A percentile compares a stretch with the other conserved stretches of the same genome.
These are phyloP conservation scores for Ustilago trichophora DNA, from an alignment of 1,284 basidiomycete species.

Conservation along the genomic window DNA sequence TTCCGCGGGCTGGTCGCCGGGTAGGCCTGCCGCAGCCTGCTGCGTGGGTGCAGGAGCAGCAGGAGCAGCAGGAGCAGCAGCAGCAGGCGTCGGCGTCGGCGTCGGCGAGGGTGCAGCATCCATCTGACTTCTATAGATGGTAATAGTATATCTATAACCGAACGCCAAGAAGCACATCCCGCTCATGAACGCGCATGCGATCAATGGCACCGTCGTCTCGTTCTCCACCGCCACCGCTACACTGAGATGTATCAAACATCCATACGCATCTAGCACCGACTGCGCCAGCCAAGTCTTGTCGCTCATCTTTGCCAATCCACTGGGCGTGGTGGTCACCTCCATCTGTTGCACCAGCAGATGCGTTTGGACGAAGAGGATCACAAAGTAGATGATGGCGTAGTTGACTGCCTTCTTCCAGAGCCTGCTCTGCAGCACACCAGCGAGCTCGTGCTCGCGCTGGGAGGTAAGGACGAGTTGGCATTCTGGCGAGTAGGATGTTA, in stretches of 20 bases:
- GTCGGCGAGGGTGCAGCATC: slow-evolving; percentile 11
- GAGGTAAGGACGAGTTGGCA: slow-evolving; percentile 61
- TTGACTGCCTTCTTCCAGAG: slow-evolving; percentile 57
- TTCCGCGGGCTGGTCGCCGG: too few species aligned
- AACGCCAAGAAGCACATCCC: slow-evolving; percentile 44
- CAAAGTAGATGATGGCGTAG: slow-evolving; percentile 56
- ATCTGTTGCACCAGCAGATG: slow-evolving; percentile 64
- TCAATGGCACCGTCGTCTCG: slow-evolving; percentile 26
- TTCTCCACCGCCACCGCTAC: slow-evolving; percentile 40
- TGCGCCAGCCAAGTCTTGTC: slow-evolving; percentile 56
- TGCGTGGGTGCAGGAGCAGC: background rate
- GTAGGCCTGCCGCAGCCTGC: background rate
- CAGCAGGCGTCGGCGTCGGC: slow-evolving; percentile 4
- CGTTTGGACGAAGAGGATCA: slow-evolving; percentile 52
- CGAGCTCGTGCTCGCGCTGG: slow-evolving; percentile 3
- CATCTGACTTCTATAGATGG: slow-evolving; percentile 38
- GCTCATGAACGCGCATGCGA: slow-evolving; percentile 41
- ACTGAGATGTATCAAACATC: slow-evolving; percentile 32
- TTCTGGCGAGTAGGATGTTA: slow-evolving; percentile 58
- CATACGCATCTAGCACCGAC: slow-evolving; percentile 60
- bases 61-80: background rate
- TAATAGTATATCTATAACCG: slow-evolving; percentile 32
- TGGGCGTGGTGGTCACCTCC: slow-evolving; percentile 57
- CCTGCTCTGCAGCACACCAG: slow-evolving; percentile 35
- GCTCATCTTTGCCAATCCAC: slow-evolving; percentile 52